Conservation (phyloP, 495 filamentous ascomycete species). For the Podospora pseudocomata region DNA sequence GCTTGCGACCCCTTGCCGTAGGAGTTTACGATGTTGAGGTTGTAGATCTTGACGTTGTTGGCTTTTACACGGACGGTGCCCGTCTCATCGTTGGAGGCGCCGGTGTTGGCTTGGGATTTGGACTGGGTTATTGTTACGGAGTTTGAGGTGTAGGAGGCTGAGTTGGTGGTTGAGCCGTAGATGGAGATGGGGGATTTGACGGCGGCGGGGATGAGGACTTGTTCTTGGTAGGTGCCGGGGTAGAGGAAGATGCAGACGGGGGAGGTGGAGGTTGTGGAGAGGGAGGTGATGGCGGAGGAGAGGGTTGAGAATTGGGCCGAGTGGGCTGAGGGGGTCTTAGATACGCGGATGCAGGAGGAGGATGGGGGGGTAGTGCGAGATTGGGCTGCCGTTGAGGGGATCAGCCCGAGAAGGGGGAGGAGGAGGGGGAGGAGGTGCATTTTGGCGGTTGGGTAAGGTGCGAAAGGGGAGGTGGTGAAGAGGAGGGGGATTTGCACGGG, state of each 20-base stretch:
- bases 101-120: constrained; percentile 41
- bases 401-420: neutral
- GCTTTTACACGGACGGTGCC: constrained; percentile 55
- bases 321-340: constrained; percentile 37
- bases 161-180: constrained; percentile 60
- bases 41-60: constrained; percentile 54
- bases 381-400: constrained; percentile 12
- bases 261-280: constrained; percentile 41
- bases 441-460: neutral
- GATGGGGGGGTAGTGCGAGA: constrained; percentile 49
- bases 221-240: constrained; percentile 54
- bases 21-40: constrained; percentile 59
- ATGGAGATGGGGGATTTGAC: constrained; percentile 52
- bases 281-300: constrained; percentile 53
- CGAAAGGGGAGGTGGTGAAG: neutral
- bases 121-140: constrained; percentile 55
- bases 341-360: constrained; percentile 50
- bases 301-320: constrained; percentile 46
- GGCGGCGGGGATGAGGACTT: constrained; percentile 51
- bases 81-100: constrained; percentile 44
- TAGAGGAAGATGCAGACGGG: constrained; percentile 62
- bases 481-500: neutral
- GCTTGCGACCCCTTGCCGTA: constrained; percentile 55
- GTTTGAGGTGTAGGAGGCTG: constrained; percentile 51
- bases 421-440: neutral